Conservation (phyloP, 305 asterid species). For the Solanum hybrid region DNA sequence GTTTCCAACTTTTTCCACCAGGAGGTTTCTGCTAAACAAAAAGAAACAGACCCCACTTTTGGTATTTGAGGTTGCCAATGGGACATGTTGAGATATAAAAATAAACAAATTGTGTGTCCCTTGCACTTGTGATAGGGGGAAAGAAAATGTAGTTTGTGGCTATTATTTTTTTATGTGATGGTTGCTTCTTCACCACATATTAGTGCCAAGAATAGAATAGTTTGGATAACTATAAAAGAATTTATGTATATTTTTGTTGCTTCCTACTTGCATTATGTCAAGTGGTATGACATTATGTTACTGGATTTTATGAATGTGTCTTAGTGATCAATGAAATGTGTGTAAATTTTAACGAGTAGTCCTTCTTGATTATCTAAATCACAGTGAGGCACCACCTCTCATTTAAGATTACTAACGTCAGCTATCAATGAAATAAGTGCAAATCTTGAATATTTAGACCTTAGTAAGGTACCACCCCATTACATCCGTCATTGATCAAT, state of each 20-base stretch:
- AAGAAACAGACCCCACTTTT: neutral
- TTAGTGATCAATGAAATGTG: neutral
- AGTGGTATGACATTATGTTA: neutral
- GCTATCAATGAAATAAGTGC: neutral
- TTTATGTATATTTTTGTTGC: neutral
- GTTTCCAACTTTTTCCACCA: neutral
- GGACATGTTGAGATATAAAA: neutral
- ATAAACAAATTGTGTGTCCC: neutral
- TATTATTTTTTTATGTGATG: neutral
- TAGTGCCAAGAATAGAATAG: neutral
- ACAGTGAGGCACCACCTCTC: neutral
- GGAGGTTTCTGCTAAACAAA: neutral
- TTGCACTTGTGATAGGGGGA: neutral
- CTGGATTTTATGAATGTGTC: fast-evolving
- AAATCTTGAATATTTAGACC: neutral
- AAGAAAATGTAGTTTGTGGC: neutral
- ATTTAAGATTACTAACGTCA: too few relatives aligned
- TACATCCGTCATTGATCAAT: neutral
- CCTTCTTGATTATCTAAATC: neutral
- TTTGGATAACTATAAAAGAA: neutral
- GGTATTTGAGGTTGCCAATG: constrained; percentile 1
- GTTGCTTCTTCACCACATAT: neutral
- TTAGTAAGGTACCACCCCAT: neutral
- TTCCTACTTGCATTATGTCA: neutral
- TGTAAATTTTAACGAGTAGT: neutral